Base-by-base conservation (phyloP, 1,139 yeast species). In the Geotrichum europaeum region DNA sequence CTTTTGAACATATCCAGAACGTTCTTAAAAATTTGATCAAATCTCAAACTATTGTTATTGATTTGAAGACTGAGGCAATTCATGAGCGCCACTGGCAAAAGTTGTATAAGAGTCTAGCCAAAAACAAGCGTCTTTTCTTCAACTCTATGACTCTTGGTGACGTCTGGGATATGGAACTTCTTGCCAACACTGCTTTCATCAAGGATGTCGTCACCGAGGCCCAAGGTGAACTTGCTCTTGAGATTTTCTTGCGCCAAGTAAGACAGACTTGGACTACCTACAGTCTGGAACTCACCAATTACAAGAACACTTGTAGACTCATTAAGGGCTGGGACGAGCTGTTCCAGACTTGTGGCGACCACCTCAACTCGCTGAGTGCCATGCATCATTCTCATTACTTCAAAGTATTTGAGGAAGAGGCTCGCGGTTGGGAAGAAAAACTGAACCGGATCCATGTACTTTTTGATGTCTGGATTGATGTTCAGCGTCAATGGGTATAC, bases 401-500 rank as follows among this genome's bases (percentile, higher is more conserved):
- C 71, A 75, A 75, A 15, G 78, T 79, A 0, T 89, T 90, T 71
- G 90, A 86, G 62, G 83, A 81, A 59, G 84, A 81, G 22, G 81
- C 86, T 0, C 64, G 73, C 4, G 77, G 76, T 0, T 77, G 90
- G 77, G 92, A 87, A 65, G 77, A 76, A 0, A 82, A 79, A 62
- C 71, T 94, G 45, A 82, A 81, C 58, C 70, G 73, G 0, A 67
- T 90, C 1, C 80, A 79, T 59, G 74, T 77, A 1, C 70, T 89
- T 2, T 77, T 89, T 54, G 91, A 86, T 66, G 70, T 75, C 0
- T 91, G 97, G 96, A 79, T 87, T 51, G 96, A 89, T 55, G 89
- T 86, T 1, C 98, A 94, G 71, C 77, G 87, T n/a, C 90, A 87
- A 67, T 92, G 96, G 96, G 83, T 89, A 1, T 90, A 92, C 68